Conservation (phyloP, 2,329 filamentous ascomycete species). For the Hypoxylon sp. region DNA sequence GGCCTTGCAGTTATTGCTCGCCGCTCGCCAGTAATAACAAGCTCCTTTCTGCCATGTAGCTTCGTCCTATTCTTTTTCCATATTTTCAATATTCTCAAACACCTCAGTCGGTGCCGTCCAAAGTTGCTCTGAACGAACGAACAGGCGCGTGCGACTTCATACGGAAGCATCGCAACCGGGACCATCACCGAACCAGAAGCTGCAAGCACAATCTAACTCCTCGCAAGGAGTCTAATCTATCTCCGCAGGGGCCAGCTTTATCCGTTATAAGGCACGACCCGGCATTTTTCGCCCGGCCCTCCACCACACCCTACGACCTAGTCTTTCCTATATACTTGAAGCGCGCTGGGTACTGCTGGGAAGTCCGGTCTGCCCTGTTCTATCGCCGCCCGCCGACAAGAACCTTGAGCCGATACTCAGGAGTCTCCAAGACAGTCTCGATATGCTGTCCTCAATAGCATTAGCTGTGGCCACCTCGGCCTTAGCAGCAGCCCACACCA, state of each 20-base stretch:
- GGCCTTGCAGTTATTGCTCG: conserved; percentile 15
- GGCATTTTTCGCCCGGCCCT: background rate
- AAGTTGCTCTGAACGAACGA: background rate
- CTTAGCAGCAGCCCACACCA: conserved; percentile 72
- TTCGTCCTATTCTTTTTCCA: conserved; percentile 6
- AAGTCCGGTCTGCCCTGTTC: background rate
- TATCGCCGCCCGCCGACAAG: conserved; percentile 21
- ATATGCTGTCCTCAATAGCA: conserved; percentile 58
- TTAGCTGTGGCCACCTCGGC: conserved; percentile 55
- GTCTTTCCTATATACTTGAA: background rate
- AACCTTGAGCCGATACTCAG: background rate
- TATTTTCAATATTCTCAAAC: background rate
- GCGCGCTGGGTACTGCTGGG: background rate
- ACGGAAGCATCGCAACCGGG: background rate
- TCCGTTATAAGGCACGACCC: background rate
- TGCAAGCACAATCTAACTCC: too few species aligned
- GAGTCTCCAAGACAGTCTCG: conserved; percentile 19
- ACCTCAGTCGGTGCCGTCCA: background rate
- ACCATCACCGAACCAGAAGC: background rate
- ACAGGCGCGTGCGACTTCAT: background rate
- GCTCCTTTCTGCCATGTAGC: conserved; percentile 27
- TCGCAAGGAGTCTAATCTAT: background rate
- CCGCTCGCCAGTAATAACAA: conserved; percentile 30
- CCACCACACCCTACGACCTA: background rate
- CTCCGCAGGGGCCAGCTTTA: background rate